Evolutionary conservation across 2,329 filamentous ascomycete species (phyloP).

Genomic region (Arthrinium phaeospermum): DNA sequence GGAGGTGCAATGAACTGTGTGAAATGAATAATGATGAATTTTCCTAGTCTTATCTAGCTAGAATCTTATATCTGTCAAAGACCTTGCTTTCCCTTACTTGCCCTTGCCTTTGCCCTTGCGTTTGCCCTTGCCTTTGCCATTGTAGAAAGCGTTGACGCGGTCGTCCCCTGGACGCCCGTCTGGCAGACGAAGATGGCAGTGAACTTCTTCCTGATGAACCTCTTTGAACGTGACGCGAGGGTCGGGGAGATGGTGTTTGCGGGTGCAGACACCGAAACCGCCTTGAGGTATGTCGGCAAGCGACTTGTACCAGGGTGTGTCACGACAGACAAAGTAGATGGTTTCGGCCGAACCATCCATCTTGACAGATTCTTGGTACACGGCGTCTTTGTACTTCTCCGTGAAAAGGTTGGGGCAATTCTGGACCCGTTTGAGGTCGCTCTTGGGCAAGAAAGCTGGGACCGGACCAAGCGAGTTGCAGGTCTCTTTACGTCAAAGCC

Average conservation of each 20-base stretch:
- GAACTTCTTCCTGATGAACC: too few relatives aligned
- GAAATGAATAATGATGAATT: too few relatives aligned
- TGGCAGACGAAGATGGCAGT: too few relatives aligned
- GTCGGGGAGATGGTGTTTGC: conserved; percentile 33
- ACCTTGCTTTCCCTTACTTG: too few relatives aligned
- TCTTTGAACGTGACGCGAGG: too few relatives aligned
- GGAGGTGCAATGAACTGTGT: too few relatives aligned
- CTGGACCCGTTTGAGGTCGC: conserved; percentile 33
- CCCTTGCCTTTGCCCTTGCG: too few relatives aligned
- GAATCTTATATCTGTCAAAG: too few relatives aligned
- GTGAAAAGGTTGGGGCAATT: conserved; percentile 30
- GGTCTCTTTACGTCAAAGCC: neutral
- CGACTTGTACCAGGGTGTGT: conserved; percentile 27
- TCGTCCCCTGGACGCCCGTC: too few relatives aligned
- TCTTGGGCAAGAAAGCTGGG: conserved; percentile 33
- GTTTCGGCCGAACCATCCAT: conserved; percentile 47
- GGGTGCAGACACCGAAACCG: conserved; percentile 40
- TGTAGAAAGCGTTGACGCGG: too few relatives aligned
- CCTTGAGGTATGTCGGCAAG: conserved; percentile 34
- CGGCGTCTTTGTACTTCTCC: conserved; percentile 25
- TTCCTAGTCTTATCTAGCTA: too few relatives aligned
- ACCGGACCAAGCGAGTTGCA: conserved; percentile 24
- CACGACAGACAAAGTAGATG: conserved; percentile 41
- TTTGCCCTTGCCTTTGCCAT: too few relatives aligned
- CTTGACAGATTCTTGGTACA: conserved; percentile 46